Evolutionary conservation across 202 grass and related monocot genomes (phyloP).

Genomic region (Musa balbisiana): DNA sequence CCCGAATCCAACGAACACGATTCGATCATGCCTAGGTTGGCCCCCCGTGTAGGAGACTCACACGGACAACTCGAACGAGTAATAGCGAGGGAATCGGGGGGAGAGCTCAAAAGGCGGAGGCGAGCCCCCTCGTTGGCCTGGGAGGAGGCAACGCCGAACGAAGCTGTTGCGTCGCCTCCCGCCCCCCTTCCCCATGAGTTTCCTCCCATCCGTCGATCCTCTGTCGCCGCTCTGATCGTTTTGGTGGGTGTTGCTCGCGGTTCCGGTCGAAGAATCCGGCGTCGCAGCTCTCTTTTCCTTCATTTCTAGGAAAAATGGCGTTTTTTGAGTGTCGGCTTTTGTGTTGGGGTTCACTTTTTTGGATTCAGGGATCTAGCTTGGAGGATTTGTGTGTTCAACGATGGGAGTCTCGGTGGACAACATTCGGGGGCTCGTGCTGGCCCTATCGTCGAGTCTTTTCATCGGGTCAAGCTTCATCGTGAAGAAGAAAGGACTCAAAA

Average conservation of each 20-base stretch:
- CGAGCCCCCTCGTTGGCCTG: not conserved
- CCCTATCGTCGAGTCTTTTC: conserved; percentile 21
- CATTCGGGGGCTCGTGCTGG: conserved; percentile 17
- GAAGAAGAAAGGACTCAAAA: conserved; percentile 29
- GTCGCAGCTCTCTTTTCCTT: not conserved
- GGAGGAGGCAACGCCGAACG: not conserved
- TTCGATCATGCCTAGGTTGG: too few species aligned
- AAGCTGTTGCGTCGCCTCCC: too few species aligned
- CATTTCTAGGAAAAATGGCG: not conserved
- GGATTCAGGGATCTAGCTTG: not conserved
- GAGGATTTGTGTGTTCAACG: not conserved
- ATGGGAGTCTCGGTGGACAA: conserved; percentile 19
- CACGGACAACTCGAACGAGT: not conserved
- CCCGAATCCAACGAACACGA: too few species aligned
- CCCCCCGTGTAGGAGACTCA: not conserved
- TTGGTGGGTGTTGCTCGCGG: not conserved
- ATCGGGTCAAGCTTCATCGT: conserved; percentile 26
- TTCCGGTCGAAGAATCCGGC: too few species aligned
- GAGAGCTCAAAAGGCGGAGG: not conserved
- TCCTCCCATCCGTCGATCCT: not conserved
- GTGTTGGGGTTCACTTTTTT: not conserved
- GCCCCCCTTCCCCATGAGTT: not conserved
- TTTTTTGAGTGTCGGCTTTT: not conserved
- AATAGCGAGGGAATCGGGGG: not conserved
- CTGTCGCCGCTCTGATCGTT: not conserved